Conservation (phyloP, 257 asterid species). For the Petunia secreta region DNA sequence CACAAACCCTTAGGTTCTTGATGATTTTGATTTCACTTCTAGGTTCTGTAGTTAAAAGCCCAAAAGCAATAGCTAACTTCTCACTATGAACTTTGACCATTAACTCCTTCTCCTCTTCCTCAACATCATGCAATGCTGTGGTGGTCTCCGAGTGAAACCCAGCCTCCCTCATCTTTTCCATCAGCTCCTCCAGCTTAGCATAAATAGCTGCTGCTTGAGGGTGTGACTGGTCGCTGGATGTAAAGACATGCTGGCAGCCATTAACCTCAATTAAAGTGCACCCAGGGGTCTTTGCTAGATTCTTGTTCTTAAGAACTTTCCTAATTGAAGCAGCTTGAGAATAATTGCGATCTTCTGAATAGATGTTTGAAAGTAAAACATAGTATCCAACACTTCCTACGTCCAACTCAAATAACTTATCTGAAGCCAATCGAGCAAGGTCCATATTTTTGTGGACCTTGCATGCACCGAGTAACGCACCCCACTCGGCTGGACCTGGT, state of each 20-base stretch:
- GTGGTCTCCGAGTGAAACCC: constrained; percentile 75
- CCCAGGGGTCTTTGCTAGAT: constrained; percentile 70
- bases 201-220: constrained; percentile 48
- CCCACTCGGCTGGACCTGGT: constrained; percentile 90
- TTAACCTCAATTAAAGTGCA: constrained; percentile 79
- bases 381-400: constrained; percentile 75
- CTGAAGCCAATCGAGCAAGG: constrained; percentile 74
- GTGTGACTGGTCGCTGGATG: constrained; percentile 67
- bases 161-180: constrained; percentile 66
- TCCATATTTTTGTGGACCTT: constrained; percentile 76
- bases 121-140: constrained; percentile 85
- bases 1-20: constrained; percentile 89
- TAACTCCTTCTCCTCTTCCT: constrained; percentile 90
- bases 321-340: constrained; percentile 83
- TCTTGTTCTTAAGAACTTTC: constrained; percentile 57
- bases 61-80: constrained; percentile 85
- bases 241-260: constrained; percentile 69
- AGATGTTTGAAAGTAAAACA: constrained; percentile 79
- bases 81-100: constrained; percentile 86
- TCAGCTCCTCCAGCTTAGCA: constrained; percentile 49
- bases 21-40: constrained; percentile 73
- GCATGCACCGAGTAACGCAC: constrained; percentile 82
- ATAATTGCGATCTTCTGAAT: constrained; percentile 64
- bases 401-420: constrained; percentile 65
- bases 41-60: constrained; percentile 63